Evolutionary conservation across 2,329 filamentous ascomycete species (phyloP).

Genomic region (Apiospora pterosperma): DNA sequence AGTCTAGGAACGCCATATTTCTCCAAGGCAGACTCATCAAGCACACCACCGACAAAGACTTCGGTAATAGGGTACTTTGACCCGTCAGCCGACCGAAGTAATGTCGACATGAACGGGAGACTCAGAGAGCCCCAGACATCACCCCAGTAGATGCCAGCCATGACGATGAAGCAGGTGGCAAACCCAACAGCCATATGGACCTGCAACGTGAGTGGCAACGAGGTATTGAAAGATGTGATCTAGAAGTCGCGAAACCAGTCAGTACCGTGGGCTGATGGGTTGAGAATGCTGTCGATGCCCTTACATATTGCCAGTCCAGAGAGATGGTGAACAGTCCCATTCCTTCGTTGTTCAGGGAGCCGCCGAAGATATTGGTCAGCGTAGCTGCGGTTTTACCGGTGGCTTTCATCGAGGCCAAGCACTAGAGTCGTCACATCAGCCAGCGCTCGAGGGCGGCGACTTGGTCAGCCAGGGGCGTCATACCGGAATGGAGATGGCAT

Average conservation of each 20-base stretch:
- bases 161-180: constrained; percentile 44
- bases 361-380: constrained; percentile 49
- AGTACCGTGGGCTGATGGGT: neutral
- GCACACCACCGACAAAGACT: constrained; percentile 37
- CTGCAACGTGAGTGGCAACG: constrained; percentile 50
- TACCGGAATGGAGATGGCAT: constrained; percentile 48
- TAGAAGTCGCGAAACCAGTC: constrained; percentile 20
- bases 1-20: constrained; percentile 44
- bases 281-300: constrained; percentile 18
- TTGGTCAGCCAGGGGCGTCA: neutral
- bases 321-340: constrained; percentile 45
- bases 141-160: constrained; percentile 50
- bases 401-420: constrained; percentile 48
- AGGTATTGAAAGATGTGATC: constrained; percentile 51
- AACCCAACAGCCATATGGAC: constrained; percentile 42
- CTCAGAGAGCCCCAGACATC: constrained; percentile 43
- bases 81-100: constrained; percentile 37
- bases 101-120: constrained; percentile 54
- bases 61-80: constrained; percentile 34
- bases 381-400: constrained; percentile 40
- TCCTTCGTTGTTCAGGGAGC: constrained; percentile 49
- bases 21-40: constrained; percentile 38
- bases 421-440: constrained; percentile 18
- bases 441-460: neutral
- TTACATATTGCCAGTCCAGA: constrained; percentile 54